These are phyloP conservation scores for Aspergillus felis DNA, from an alignment of 2,329 filamentous ascomycete species.

Conservation along the genomic window DNA sequence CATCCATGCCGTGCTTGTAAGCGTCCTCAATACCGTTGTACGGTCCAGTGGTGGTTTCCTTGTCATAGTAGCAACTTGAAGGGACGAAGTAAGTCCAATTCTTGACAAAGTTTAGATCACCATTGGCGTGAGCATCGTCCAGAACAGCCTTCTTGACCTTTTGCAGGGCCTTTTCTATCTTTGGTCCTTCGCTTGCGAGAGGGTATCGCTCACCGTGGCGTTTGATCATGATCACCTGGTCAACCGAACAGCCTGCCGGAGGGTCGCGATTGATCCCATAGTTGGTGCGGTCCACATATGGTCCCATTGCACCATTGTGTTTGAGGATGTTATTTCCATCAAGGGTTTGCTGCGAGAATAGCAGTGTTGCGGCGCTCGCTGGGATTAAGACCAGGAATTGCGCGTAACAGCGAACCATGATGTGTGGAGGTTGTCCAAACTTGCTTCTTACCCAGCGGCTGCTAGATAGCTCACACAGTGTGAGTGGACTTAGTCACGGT, in stretches of 20 bases:
- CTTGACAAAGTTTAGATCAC: conserved; percentile 17
- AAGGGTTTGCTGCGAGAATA: conserved; percentile 6
- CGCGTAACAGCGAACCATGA: background rate
- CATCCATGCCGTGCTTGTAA: conserved; percentile 15
- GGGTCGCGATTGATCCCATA: conserved; percentile 18
- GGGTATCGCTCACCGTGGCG: conserved; percentile 24
- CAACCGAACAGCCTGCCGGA: conserved; percentile 16
- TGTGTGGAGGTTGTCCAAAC: too few species aligned
- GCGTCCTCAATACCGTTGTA: conserved; percentile 15
- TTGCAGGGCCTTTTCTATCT: conserved; percentile 10
- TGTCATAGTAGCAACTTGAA: conserved; percentile 13
- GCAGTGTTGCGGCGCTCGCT: background rate
- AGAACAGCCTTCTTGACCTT: conserved; percentile 11
- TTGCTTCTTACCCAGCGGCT: too few species aligned
- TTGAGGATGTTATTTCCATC: conserved; percentile 19
- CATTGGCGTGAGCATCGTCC: conserved; percentile 4
- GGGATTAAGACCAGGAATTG: background rate
- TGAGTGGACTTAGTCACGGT: too few species aligned
- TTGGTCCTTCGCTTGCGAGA: background rate
- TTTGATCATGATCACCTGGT: conserved; percentile 22
- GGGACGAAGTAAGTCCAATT: conserved; percentile 21
- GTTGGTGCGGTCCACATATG: conserved; percentile 14
- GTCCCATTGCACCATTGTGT: conserved; percentile 17
- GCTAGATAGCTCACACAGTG: too few species aligned
- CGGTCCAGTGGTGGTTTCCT: conserved; percentile 17